Base-by-base conservation (phyloP, 2,329 filamentous ascomycete species). In the Alternaria consortialis region DNA sequence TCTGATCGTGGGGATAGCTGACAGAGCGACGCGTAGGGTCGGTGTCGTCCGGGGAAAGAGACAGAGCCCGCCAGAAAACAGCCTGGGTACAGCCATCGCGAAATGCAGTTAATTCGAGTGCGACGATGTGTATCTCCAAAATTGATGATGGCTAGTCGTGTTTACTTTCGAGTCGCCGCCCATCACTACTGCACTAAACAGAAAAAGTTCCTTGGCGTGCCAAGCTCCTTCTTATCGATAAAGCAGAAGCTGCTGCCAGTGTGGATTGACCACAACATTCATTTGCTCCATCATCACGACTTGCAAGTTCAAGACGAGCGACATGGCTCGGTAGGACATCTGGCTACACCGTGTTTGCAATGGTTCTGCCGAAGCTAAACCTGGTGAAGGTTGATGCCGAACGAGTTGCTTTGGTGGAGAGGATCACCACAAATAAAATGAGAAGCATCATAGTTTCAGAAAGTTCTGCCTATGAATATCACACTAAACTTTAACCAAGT, bases 81-180 rank as follows among this genome's bases (percentile, higher is more conserved):
- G 27, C 40, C 67, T 64, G 13, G 63, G 42, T 15, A 67, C 53
- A n/a, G 70, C 55, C 71, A 73, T 72, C 32, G 20, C 25, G 31
- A 27, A 25, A 12, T 17, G 12, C 23, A 9, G 27, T 7, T 12
- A 17, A 7, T n/a, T 29, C 8, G 37, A 27, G 29, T 17, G 12
- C 8, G 31, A 50, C 23, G 20, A 9, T 32, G 37, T n/a, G 12
- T 40, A 29, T 31, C 11, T 20, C 12, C n/a, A 37, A 37, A 20
- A 29, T 20, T 12, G n/a, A 31, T 20, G 29, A 37, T 43, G n/a
- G 42, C 7, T 11, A 48, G 37, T 42, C 34, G 32, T 36, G 46
- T 36, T 36, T n/a, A 12, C 20, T 50, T 20, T 20, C 46, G 31
- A 37, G 39, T 25, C 6, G 32, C 31, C 20, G 40, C 34, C 29